phyloP scores from a whole-genome alignment of 2,329 filamentous ascomycete genomes.

The Fusarium sp. region DNA sequence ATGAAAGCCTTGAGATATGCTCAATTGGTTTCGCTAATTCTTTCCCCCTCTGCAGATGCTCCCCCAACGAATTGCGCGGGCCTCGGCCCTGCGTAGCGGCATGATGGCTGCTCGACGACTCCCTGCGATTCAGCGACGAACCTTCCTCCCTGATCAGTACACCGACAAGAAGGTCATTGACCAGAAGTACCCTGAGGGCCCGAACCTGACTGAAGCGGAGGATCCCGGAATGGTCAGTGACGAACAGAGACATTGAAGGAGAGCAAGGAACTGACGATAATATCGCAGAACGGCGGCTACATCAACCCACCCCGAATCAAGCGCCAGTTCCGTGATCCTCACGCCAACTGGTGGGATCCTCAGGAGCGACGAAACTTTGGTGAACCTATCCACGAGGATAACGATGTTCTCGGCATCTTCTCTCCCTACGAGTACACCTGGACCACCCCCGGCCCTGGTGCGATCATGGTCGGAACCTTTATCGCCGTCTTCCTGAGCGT shows the following conservation, averaged over 20 bases:
- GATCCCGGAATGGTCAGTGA: constrained; percentile 76
- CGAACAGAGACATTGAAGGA: constrained; percentile 11
- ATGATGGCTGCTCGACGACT: constrained; percentile 65
- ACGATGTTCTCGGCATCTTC: constrained; percentile 93
- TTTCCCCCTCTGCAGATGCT: constrained; percentile 67
- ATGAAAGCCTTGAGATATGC: background rate
- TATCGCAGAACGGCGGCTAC: constrained; percentile 83
- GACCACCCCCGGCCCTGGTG: constrained; percentile 77
- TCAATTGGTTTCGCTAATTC: constrained; percentile 40
- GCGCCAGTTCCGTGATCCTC: constrained; percentile 92
- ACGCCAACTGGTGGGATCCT: constrained; percentile 96
- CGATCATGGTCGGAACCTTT: constrained; percentile 78
- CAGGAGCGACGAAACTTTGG: constrained; percentile 98
- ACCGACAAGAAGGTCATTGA: constrained; percentile 64
- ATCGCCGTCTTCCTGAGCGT: constrained; percentile 74
- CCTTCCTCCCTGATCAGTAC: constrained; percentile 67
- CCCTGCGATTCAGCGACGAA: constrained; percentile 70
- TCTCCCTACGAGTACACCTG: constrained; percentile 92
- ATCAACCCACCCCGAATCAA: constrained; percentile 85
- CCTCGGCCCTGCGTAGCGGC: constrained; percentile 60
- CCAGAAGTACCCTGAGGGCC: constrained; percentile 67
- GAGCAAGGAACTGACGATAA: constrained; percentile 47
- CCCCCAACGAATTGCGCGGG: constrained; percentile 71
- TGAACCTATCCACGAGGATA: constrained; percentile 96
- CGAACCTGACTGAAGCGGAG: constrained; percentile 69